phyloP scores from a whole-genome alignment of 2,329 filamentous ascomycete species.

The Tolypocladium amazonense region DNA sequence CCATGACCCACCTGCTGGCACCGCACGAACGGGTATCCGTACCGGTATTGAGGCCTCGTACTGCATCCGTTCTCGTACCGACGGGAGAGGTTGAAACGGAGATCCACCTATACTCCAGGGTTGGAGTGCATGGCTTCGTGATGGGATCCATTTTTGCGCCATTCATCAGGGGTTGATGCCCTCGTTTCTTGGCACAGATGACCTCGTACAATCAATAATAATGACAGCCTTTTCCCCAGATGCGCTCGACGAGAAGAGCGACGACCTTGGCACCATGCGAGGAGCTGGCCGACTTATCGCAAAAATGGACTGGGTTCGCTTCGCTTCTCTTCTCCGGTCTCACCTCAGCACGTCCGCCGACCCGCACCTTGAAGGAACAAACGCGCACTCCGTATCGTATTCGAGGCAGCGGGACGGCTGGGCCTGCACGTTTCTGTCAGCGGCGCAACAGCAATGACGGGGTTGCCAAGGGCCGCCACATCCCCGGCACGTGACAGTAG shows the following conservation, averaged over 20 bases:
- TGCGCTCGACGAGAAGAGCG: background rate
- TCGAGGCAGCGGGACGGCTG: background rate
- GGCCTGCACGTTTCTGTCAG: background rate
- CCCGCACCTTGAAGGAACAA: background rate
- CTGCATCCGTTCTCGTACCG: background rate
- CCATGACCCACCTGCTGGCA: background rate
- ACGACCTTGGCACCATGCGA: background rate
- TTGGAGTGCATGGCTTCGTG: background rate
- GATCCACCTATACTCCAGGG: background rate
- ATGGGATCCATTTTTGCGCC: background rate
- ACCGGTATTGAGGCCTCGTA: too few species aligned
- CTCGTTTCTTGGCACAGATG: background rate
- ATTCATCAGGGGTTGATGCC: background rate
- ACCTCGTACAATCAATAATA: background rate
- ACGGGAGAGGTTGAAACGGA: background rate
- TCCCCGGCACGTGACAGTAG: background rate
- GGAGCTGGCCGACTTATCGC: background rate
- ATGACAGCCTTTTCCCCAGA: background rate
- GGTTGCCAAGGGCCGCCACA: background rate
- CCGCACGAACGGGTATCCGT: too few species aligned
- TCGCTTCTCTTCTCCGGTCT: background rate
- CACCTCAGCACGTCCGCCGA: background rate
- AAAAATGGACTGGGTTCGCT: background rate
- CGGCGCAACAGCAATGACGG: background rate
- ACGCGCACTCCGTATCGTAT: background rate